Base-by-base conservation (phyloP, 352 stramenopile species). In the Globisporangium spiculum region DNA sequence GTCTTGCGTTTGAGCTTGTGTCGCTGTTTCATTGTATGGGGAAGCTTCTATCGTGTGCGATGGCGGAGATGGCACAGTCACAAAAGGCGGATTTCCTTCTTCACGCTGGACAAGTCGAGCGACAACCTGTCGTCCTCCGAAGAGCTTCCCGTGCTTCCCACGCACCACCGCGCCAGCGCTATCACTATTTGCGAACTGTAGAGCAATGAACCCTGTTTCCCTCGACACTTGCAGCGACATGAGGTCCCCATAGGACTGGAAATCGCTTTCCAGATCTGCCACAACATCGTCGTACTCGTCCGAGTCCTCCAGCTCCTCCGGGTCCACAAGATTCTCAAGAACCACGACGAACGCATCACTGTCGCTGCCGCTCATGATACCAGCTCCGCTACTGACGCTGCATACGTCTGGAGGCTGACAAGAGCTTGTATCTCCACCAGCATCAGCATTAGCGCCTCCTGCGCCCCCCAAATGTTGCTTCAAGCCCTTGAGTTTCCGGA, bases 281-380 rank as follows among this genome's bases (percentile, higher is more conserved):
- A 72, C 54, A 9, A 90, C 34, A 27, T 90, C 82, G 0, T 76
- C 66, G 4, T 72, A 81, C 52, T 92, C 82, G 55, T 90, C 80
- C 0, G 76, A 72, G 53, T 91, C 79, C 58, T 84, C 68, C 12
- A 90, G 54, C 4, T 92, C 80, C 18, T 84, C 73, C 1, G 66
- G 27, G 2, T 75, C 72, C 10, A 88, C 50, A 12, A 91, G 68
- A 20, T 74, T 77, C 9, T 63, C 63, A 8, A 68, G 16, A 14
- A 56, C 27, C 24, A 68, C 63, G 7, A 41, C 22, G 38, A 55
- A 6, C 8, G 10, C 22, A 53, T 4, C 53, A 22, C 12, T 14
- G 9, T 2, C 26, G 24, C 16, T 7, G 18, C 9, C 22, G 14
- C 14, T 46, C 4, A 14, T 20, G 4, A 20, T 20, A 20, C 12